A percentile compares a stretch with the other conserved stretches of the same genome.
Evolutionary conservation across 1,284 basidiomycete genomes (phyloP).

Genomic region (Apiotrichum akiyoshidainum): DNA sequence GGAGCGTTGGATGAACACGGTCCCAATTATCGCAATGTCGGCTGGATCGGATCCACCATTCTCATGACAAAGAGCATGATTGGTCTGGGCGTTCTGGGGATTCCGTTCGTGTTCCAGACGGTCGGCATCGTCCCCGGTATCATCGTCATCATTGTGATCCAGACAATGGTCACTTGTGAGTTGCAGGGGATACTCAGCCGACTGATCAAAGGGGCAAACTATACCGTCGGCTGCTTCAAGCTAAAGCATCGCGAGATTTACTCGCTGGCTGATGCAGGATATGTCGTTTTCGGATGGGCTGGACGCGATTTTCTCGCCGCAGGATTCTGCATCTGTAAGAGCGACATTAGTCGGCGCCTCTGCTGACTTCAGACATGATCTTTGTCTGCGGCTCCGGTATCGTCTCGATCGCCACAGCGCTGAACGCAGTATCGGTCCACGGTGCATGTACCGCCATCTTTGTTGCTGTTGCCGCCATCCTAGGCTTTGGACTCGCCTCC

Average conservation of each 20-base stretch:
- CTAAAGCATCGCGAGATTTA: slow-evolving; percentile 36
- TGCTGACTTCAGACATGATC: slow-evolving; percentile 19
- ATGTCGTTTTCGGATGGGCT: slow-evolving; percentile 13
- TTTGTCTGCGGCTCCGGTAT: slow-evolving; percentile 29
- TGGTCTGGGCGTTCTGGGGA: slow-evolving; percentile 36
- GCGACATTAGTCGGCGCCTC: too few relatives aligned
- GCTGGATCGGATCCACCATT: slow-evolving; percentile 22
- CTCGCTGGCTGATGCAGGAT: slow-evolving; percentile 33
- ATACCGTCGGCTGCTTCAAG: slow-evolving; percentile 43
- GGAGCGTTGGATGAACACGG: slow-evolving; percentile 29
- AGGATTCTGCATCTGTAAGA: slow-evolving; percentile 10
- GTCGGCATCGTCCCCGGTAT: slow-evolving; percentile 43
- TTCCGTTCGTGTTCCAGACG: slow-evolving; percentile 25
- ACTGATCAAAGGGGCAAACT: not conserved
- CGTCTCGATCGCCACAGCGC: slow-evolving; percentile 43
- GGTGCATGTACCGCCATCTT: slow-evolving; percentile 45
- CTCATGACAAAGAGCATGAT: slow-evolving; percentile 32
- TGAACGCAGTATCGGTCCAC: slow-evolving; percentile 44
- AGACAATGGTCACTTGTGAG: slow-evolving; percentile 38
- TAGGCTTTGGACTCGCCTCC: slow-evolving; percentile 32
- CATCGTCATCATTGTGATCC: slow-evolving; percentile 39
- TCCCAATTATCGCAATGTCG: slow-evolving; percentile 32
- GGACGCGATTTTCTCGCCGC: slow-evolving; percentile 17
- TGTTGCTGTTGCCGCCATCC: slow-evolving; percentile 35
- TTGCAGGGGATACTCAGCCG: not conserved